Base-by-base conservation (phyloP, 2,329 filamentous ascomycete genomes). In the Didymella keratinophila region DNA sequence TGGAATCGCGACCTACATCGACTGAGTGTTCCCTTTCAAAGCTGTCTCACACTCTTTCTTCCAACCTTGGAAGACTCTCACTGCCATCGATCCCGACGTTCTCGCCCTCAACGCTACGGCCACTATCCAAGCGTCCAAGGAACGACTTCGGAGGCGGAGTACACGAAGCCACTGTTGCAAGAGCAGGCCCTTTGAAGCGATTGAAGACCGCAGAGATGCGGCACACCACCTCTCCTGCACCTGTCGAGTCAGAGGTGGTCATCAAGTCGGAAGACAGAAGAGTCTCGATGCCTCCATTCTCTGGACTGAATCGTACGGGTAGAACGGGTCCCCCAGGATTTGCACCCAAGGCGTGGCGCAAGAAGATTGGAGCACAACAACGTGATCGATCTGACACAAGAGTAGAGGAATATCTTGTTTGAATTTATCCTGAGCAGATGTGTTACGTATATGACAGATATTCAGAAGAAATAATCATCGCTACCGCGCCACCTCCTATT, bases 351-450 rank as follows among this genome's bases (percentile, higher is more conserved):
- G 25, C 18, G 6, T 53, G 44, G 49, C 34, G 48, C 21, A 49
- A 41, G 20, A 44, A 53, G 37, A 45, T 50, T 27, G 56, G 39
- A 9, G 18, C 27, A n/a, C 8, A 12, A 8, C 14, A 58, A 49
- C 25, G 30, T 53, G 6, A 7, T 45, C 11, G 16, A 49, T 10
- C 9, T 52, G 16, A n/a, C 30, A 9, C 39, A 53, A n/a, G 16
- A 36, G 32, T 36, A 36, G 32, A n/a, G 16, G 16, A 18, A 16
- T 18, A 2, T n/a, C 32, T n/a, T 6, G 32, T 18, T 36, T 5
- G 32, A 36, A 7, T 16, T 8, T n/a, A n/a, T 16, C 32, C 4
- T 9, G 8, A 16, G 8, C 32, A 36, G 36, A 20, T 5, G 18
- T 8, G n/a, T 39, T 11, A 39, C 36, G 8, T 20, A 20, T 18